Evolutionary conservation across 306 rosid species (phyloP).

Genomic region (Citrullus amarus): DNA sequence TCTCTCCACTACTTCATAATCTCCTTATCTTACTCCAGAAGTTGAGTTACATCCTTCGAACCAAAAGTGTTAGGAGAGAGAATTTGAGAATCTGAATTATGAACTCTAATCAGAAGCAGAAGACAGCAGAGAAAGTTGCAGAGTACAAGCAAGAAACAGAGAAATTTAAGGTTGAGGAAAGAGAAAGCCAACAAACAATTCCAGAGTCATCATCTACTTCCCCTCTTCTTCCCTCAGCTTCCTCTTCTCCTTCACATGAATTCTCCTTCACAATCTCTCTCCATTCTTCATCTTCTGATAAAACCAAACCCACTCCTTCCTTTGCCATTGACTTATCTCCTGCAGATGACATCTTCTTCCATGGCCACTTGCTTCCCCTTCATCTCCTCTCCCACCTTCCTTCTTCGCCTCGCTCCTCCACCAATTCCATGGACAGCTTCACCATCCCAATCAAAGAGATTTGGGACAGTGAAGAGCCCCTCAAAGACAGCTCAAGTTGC

Average conservation of each 20-base stretch:
- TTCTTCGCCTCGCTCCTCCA: constrained; percentile 72
- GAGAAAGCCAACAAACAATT: background rate
- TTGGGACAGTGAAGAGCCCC: constrained; percentile 12
- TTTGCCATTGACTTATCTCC: constrained; percentile 80
- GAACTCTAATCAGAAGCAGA: constrained; percentile 24
- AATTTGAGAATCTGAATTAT: constrained; percentile 1
- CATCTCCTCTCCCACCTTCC: constrained; percentile 81
- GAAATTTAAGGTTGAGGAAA: background rate
- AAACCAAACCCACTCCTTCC: constrained; percentile 31
- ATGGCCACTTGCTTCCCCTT: constrained; percentile 91
- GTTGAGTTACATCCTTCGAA: constrained; percentile 9
- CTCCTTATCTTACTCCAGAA: constrained; percentile 27
- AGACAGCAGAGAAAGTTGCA: constrained; percentile 22
- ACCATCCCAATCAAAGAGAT: constrained; percentile 44
- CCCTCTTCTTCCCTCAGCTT: constrained; percentile 39
- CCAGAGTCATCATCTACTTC: background rate
- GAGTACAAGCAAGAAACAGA: constrained; percentile 1
- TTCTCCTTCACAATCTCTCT: constrained; percentile 89
- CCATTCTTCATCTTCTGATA: constrained; percentile 30
- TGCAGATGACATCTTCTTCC: constrained; percentile 96
- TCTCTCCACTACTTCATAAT: constrained; percentile 30
- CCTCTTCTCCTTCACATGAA: constrained; percentile 87
- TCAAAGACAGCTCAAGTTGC: constrained; percentile 7
- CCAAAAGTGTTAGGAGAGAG: background rate
- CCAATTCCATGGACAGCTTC: constrained; percentile 54